phyloP scores from a whole-genome alignment of 2,329 filamentous ascomycete genomes.

The Colletotrichum ledebouriae region DNA sequence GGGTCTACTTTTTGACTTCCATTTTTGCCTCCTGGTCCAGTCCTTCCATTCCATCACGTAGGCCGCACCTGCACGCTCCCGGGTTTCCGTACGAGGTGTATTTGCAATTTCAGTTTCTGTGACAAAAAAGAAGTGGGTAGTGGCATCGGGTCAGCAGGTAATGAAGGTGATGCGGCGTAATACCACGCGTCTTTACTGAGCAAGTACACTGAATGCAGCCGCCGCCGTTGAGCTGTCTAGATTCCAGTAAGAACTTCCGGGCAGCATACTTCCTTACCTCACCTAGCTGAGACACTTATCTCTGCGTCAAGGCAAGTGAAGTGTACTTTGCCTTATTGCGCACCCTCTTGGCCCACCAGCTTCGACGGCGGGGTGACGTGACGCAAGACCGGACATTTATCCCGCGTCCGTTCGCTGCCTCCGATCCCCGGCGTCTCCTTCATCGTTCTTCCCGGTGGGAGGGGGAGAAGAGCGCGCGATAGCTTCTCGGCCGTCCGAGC shows the following conservation, averaged over 20 bases:
- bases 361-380: constrained; percentile 6
- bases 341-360: constrained; percentile 34
- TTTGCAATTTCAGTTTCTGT: constrained; percentile 15
- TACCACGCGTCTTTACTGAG: background rate
- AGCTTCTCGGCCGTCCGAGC: constrained; percentile 39
- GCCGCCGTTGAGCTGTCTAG: background rate
- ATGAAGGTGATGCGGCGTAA: background rate
- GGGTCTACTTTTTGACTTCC: background rate
- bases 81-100: background rate
- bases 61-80: background rate
- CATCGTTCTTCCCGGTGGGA: constrained; percentile 18
- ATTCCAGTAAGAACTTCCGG: constrained; percentile 29
- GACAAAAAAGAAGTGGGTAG: constrained; percentile 28
- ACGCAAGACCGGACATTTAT: constrained; percentile 39
- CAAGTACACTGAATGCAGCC: too few relatives aligned
- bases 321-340: background rate
- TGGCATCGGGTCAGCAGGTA: background rate
- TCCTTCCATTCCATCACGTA: background rate
- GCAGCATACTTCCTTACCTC: background rate
- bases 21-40: background rate
- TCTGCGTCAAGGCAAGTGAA: background rate
- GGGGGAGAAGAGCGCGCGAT: background rate
- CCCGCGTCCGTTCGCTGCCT: constrained; percentile 35
- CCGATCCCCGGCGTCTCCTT: constrained; percentile 26
- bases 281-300: background rate